Conservation (phyloP, 495 filamentous ascomycete genomes). For the Penicillium coffeae region DNA sequence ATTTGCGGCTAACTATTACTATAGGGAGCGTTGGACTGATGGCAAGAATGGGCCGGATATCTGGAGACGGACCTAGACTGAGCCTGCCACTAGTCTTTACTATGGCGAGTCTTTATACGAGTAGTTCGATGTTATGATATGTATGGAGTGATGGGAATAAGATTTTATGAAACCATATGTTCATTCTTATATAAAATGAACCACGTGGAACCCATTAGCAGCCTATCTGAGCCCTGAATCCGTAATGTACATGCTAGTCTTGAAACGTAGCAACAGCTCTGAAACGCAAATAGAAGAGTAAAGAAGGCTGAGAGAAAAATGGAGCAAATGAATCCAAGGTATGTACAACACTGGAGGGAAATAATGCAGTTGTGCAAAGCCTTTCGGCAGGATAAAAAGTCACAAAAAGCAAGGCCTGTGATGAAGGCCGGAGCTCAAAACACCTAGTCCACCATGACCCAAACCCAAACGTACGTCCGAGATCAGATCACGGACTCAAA, state of each 20-base stretch:
- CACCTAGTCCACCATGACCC: background rate
- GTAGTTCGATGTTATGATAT: background rate
- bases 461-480: background rate
- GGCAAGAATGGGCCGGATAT: constrained; percentile 1
- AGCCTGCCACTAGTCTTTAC: too few relatives aligned
- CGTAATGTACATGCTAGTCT: constrained; percentile 10
- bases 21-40: constrained; percentile 2
- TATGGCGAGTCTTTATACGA: background rate
- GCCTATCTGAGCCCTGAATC: background rate
- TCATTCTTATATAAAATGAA: background rate
- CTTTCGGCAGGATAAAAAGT: background rate
- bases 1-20: background rate
- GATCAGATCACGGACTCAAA: background rate
- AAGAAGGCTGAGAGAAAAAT: background rate
- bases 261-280: background rate
- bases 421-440: background rate
- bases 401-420: background rate
- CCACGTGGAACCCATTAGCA: background rate
- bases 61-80: background rate
- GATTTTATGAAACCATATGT: background rate
- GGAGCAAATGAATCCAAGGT: background rate
- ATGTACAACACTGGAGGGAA: constrained; percentile 3
- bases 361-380: background rate
- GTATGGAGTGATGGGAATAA: too few relatives aligned
- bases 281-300: background rate